Conservation (phyloP, 176 grass and related monocot species). For the Hordeum marinum region DNA sequence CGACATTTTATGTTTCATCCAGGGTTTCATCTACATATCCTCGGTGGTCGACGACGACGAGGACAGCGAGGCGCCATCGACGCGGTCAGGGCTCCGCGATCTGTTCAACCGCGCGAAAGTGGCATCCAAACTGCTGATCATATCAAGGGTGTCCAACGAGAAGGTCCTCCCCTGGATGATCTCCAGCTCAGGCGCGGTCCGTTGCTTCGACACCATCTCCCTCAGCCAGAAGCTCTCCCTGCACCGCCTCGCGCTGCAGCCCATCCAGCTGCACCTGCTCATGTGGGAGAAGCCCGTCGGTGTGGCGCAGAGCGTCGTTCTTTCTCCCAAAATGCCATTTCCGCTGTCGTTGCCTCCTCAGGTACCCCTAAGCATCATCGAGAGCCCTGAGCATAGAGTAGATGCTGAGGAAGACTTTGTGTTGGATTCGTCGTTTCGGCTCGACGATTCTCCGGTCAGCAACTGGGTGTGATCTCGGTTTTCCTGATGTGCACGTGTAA, state of each 20-base stretch:
- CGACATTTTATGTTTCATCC: not conserved
- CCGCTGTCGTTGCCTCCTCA: constrained; percentile 25
- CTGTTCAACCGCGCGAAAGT: constrained; percentile 54
- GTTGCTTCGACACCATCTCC: constrained; percentile 89
- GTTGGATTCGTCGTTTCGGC: constrained; percentile 53
- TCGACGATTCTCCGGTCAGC: constrained; percentile 52
- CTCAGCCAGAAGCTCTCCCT: constrained; percentile 79
- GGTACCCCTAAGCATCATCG: not conserved
- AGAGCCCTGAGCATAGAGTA: constrained; percentile 11
- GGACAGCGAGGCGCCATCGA: constrained; percentile 41
- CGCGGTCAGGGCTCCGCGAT: constrained; percentile 56
- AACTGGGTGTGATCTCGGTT: constrained; percentile 61
- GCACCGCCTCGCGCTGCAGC: constrained; percentile 53
- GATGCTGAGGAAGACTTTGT: constrained; percentile 37
- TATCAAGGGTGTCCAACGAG: constrained; percentile 67
- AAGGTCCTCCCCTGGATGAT: constrained; percentile 91
- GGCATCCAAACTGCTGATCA: constrained; percentile 57
- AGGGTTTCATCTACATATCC: constrained; percentile 93
- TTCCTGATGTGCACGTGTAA: constrained; percentile 14
- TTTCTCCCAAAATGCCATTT: not conserved
- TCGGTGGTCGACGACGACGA: constrained; percentile 51
- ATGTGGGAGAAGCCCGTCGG: constrained; percentile 43
- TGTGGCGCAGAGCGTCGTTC: not conserved
- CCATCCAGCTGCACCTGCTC: constrained; percentile 68
- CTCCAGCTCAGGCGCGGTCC: constrained; percentile 49